Percentiles rank a stretch among this genome's conserved stretches.
Evolutionary conservation across 768 basidiomycete species (phyloP).

Genomic region (Pleurotus tuoliensis): DNA sequence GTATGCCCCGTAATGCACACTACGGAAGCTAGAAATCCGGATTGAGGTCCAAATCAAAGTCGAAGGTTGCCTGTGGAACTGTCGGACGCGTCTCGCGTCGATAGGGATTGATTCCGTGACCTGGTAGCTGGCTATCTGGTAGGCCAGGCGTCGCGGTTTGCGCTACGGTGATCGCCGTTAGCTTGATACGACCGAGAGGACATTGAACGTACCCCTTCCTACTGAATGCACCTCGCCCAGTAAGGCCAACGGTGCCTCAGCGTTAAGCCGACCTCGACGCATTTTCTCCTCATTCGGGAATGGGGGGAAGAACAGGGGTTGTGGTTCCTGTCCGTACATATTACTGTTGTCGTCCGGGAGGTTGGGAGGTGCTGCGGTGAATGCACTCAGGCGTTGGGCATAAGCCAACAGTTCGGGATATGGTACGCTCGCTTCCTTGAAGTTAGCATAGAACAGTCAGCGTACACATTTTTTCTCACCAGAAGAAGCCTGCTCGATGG

Average conservation of each 20-base stretch:
- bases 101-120: slow-evolving; percentile 62
- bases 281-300: slow-evolving; percentile 92
- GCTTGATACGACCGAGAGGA: not conserved
- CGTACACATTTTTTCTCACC: slow-evolving; percentile 39
- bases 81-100: slow-evolving; percentile 63
- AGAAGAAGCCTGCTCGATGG: slow-evolving; percentile 68
- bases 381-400: slow-evolving; percentile 80
- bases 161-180: slow-evolving; percentile 31
- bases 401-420: slow-evolving; percentile 74
- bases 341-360: slow-evolving; percentile 61
- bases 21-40: slow-evolving; percentile 55
- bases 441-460: not conserved
- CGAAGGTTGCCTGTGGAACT: slow-evolving; percentile 58
- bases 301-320: slow-evolving; percentile 82
- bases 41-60: slow-evolving; percentile 81
- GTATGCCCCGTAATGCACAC: not conserved
- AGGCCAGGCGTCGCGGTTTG: slow-evolving; percentile 59
- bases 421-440: not conserved
- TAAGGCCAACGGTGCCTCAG: slow-evolving; percentile 72
- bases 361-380: slow-evolving; percentile 86
- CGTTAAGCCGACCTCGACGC: slow-evolving; percentile 76
- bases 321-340: slow-evolving; percentile 67
- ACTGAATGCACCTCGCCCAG: slow-evolving; percentile 82
- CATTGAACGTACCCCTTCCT: slow-evolving; percentile 52
- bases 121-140: slow-evolving; percentile 41